phyloP scores from a whole-genome alignment of 1,284 basidiomycete species.

The Leucoagaricus sp. region DNA sequence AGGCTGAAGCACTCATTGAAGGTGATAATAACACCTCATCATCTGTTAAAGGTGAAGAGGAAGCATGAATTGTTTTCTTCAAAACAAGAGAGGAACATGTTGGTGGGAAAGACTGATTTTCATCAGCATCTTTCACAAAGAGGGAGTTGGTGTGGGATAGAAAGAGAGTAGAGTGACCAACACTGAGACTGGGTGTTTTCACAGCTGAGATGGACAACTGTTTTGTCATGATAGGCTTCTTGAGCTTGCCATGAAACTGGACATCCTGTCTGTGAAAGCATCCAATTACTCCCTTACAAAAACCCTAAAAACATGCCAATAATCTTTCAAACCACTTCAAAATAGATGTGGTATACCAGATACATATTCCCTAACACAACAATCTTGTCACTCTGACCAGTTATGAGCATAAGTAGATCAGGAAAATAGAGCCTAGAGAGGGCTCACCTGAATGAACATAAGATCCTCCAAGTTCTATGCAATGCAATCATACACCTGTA shows the following conservation, averaged over 20 bases:
- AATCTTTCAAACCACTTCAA: background rate
- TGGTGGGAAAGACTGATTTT: background rate
- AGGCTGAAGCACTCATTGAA: slow-evolving; percentile 15
- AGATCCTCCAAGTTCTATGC: slow-evolving; percentile 78
- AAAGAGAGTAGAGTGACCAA: background rate
- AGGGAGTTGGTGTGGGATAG: background rate
- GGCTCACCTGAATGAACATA: slow-evolving; percentile 79
- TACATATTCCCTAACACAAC: slow-evolving; percentile 66
- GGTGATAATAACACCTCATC: background rate
- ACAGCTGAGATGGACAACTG: slow-evolving; percentile 40
- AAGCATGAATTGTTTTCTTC: no score
- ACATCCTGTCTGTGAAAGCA: slow-evolving; percentile 74
- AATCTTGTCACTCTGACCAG: slow-evolving; percentile 86
- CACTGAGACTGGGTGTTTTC: background rate
- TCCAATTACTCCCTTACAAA: slow-evolving; percentile 92
- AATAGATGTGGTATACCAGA: slow-evolving; percentile 48
- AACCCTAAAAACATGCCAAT: slow-evolving; percentile 49
- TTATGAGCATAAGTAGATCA: no score
- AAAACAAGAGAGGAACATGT: background rate
- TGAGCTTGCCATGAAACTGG: slow-evolving; percentile 74
- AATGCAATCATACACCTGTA: slow-evolving; percentile 74
- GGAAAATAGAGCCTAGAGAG: slow-evolving; percentile 21
- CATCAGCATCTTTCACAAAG: no score
- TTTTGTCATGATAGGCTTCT: slow-evolving; percentile 78
- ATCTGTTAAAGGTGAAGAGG: no score